phyloP scores from a whole-genome alignment of 192 early-diverging fungal genomes.

The Kappamyces sp. region DNA sequence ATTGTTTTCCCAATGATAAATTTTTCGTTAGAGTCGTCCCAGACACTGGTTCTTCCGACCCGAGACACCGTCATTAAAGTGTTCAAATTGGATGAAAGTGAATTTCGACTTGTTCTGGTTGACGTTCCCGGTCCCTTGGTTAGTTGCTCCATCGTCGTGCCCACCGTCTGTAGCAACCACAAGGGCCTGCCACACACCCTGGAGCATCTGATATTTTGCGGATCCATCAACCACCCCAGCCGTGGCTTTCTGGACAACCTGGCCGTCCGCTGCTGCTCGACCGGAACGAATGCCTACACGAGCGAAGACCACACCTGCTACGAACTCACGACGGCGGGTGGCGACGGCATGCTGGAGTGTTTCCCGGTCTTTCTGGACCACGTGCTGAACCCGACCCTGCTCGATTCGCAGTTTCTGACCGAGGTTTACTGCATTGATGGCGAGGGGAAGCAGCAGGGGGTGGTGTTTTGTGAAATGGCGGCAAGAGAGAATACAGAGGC shows the following conservation, averaged over 20 bases:
- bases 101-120: slow-evolving; percentile 53
- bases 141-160: slow-evolving; percentile 64
- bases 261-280: slow-evolving; percentile 65
- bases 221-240: slow-evolving; percentile 58
- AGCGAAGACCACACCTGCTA: slow-evolving; percentile 66
- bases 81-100: slow-evolving; percentile 1
- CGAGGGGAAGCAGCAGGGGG: slow-evolving; percentile 65
- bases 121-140: slow-evolving; percentile 59
- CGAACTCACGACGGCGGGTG: slow-evolving; percentile 56
- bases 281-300: slow-evolving; percentile 68
- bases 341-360: slow-evolving; percentile 63
- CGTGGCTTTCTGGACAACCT: slow-evolving; percentile 69
- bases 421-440: slow-evolving; percentile 72
- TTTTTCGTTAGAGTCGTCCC: too few species aligned
- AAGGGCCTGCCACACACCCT: slow-evolving; percentile 79
- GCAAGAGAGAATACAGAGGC: slow-evolving; percentile 63
- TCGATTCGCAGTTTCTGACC: slow-evolving; percentile 67
- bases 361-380: slow-evolving; percentile 79
- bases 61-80: too few species aligned
- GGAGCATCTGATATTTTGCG: slow-evolving; percentile 75
- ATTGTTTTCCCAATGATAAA: too few species aligned
- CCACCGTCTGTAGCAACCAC: slow-evolving; percentile 59
- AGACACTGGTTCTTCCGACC: too few species aligned
- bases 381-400: slow-evolving; percentile 65
- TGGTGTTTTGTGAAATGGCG: slow-evolving; percentile 73